Base-by-base conservation (phyloP, 768 basidiomycete genomes). In the Podaxis carcinomalis region DNA sequence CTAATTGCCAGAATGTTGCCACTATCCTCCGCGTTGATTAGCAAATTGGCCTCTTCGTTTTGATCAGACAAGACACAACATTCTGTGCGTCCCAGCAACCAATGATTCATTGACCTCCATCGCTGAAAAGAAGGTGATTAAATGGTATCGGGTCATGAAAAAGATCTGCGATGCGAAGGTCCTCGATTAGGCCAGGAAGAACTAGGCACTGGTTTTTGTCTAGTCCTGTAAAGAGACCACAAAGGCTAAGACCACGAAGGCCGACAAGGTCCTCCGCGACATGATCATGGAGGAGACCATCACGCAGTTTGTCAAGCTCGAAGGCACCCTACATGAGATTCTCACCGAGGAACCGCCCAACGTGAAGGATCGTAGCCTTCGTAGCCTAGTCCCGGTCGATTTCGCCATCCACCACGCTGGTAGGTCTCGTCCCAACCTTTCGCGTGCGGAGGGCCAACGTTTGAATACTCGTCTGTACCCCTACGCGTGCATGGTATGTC, bases 81-180 rank as follows among this genome's bases (percentile, higher is more conserved):
- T 96, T 96, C 21, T 98, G 97, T 69, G 92, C 89, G 2, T 86
- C 98, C 21, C 93, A 95, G 69, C 95, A 98, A 68, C 93, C 27
- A 28, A 28, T 28, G 97, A 69, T 98, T 98, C 75, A 87, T 98
- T 62, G 97, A 96, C 44, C 86, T 99, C 6, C 27, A 28, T 28
- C 61, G 97, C 96, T 0, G 97, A 98, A 80, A 98, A 98, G 83
- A 98, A 98, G 83, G 98, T 96, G 0, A 98, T 98, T 81, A 98
- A 96, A 73, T 87, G 97, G 5, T 94, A 95, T 70, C 95, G 27
- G 27, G 27, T 28, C 27, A 5, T 28, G 27, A 28, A 28, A 5
- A 1, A 28, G 27, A 6, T 28, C 5, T 28, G 27, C 27, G 27
- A 28, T 28, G 27, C 6, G 27, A 28, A 28, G 27, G 27, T 5